Base-by-base conservation (phyloP, 2,329 filamentous ascomycete species). In the Penicillium sp. region DNA sequence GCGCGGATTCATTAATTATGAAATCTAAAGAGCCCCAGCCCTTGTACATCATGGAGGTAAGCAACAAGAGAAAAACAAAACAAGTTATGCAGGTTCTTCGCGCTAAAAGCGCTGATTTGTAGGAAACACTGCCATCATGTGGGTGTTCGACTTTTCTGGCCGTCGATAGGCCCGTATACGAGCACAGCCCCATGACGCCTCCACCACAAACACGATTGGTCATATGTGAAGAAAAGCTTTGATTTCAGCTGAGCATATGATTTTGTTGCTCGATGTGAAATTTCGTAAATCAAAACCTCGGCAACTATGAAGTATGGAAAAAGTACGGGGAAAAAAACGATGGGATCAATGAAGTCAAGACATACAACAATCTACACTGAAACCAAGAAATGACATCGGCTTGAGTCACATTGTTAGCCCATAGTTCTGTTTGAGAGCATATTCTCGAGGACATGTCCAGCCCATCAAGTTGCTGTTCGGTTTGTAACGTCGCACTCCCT, bases 161-260 rank as follows among this genome's bases (percentile, higher is more conserved):
- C 16, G 11, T 31, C 35, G 14, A 41, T 48, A 53, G 36, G 50
- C 50, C 16, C 17, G 11, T 10, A 38, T 14, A 7, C n/a, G 26
- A 50, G 40, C 52, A 55, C 52, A 50, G 52, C 52, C 52, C 52
- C 19, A 31, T 38, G 45, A 38, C 46, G 31, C 33, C 17, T 26
- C 4, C n/a, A 37, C 45, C 19, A 25, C 52, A 11, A 44, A 43
- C 30, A 6, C 25, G 14, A 44, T 28, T 46, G 25, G 50, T 33
- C 33, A 11, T 22, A 48, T 48, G 36, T 26, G 16, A 31, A 31
- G 3, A 17, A 33, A 50, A n/a, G 38, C 41, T 44, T 43, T 4
- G 19, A n/a, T 43, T 48, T 31, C 28, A 54, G 51, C 52, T 44
- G 52, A 25, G 9, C 8, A 12, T 28, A 22, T 43, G 2, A 5